These are phyloP conservation scores for Phaffia tasmanica DNA, from an alignment of 768 basidiomycete species.

Conservation along the genomic window DNA sequence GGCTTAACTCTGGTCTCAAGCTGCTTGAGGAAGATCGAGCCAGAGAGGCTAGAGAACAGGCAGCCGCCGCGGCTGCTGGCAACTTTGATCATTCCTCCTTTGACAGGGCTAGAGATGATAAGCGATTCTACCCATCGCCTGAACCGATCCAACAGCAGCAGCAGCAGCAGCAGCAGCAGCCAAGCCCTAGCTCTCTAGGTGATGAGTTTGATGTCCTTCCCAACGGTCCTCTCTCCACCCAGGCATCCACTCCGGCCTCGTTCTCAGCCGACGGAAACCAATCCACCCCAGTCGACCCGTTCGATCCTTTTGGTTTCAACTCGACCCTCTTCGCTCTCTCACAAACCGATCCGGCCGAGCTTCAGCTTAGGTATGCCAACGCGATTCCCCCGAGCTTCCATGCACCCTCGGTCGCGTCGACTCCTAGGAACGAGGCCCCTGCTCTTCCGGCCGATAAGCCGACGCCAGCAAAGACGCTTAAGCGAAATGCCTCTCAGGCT, in stretches of 20 bases:
- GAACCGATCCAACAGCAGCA: conserved; percentile 7
- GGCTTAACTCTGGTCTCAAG: conserved; percentile 11
- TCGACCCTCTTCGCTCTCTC: neutral
- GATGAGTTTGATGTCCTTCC: neutral
- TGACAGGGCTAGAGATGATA: neutral
- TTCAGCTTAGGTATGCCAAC: neutral
- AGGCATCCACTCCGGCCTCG: neutral
- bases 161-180: neutral
- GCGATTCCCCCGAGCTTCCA: neutral
- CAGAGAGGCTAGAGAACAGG: conserved; percentile 1
- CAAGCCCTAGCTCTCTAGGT: no score
- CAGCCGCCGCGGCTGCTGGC: conserved; percentile 3
- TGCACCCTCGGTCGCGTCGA: neutral
- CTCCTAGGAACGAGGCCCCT: neutral
- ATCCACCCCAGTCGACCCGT: conserved; percentile 1
- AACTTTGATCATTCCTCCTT: conserved; percentile 12
- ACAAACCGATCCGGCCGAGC: no score
- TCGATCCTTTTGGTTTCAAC: conserved; percentile 24
- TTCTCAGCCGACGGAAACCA: no score
- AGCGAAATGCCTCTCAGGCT: no score
- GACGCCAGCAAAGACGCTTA: no score
- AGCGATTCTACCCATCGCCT: neutral
- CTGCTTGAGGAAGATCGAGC: conserved; percentile 23
- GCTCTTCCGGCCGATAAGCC: neutral
- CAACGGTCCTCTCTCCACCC: neutral